Evolutionary conservation across 1,139 yeast genomes (phyloP), one percentile per base, ranked within the genome.

Genomic region (Geotrichum histeridarum): DNA sequence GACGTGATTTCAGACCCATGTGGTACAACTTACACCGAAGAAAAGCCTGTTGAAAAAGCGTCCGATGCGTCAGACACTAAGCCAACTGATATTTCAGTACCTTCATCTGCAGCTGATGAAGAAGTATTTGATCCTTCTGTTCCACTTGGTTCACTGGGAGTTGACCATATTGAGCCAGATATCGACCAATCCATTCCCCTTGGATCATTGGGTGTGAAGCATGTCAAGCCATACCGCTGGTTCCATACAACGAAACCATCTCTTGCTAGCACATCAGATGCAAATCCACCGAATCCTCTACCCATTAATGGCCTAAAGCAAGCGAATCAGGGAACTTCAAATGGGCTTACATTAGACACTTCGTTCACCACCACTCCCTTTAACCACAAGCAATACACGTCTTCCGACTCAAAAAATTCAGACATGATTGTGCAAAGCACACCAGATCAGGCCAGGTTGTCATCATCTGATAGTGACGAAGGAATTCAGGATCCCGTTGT

Each of bases 11-110:
- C 43, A 6, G 42, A 44, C 18, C 51, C 51, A 2, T 39, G 38
- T 4, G 54, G 54, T 4, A 52, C 51, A 8, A 52, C 54, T 7
- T 52, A 47, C 31, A 22, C 45, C n/a, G 49, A 41, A 15, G 17
- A 35, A 17, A n/a, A 43, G 30, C 44, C 48, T 14, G 12, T 32
- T 9, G 35, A 51, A 27, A 22, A 22, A 1, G 14, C 8, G 9
- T 3, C 37, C 27, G n/a, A 18, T 12, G 30, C 35, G n/a, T 11
- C 42, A 36, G 17, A 46, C 4, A n/a, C 32, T 27, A 15, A 27
- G 27, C 27, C 3, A 22, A 22, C 4, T 22, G 27, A 5, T 3
- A 22, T 22, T 22, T 3, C 27, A 22, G 27, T 5, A 22, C 27
- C 27, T 22, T 22, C 27, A 3, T 22, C 27, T 22, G 27, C 27